Percentiles rank a stretch among this genome's conserved stretches.
phyloP scores from a whole-genome alignment of 1,284 basidiomycete species.

The Microbotryum intermedium region DNA sequence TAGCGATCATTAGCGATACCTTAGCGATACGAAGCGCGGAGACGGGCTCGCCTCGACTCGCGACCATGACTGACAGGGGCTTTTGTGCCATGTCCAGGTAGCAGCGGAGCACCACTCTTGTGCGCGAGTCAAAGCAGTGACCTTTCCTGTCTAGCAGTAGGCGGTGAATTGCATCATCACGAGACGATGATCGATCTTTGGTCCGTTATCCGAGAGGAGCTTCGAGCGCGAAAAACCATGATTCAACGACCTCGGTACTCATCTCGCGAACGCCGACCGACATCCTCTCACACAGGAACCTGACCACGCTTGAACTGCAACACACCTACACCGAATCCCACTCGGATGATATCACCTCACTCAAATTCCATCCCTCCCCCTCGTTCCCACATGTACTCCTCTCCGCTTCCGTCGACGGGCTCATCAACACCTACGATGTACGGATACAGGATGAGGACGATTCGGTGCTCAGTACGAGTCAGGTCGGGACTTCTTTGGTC shows the following conservation, averaged over 20 bases:
- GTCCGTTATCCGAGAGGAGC: conserved; percentile 30
- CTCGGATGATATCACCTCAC: conserved; percentile 46
- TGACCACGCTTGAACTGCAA: conserved; percentile 37
- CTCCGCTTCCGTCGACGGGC: conserved; percentile 44
- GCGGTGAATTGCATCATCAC: conserved; percentile 43
- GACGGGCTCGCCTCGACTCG: not conserved
- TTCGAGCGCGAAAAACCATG: too few relatives aligned
- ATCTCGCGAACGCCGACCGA: not conserved
- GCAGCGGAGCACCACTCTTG: conserved; percentile 25
- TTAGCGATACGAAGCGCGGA: not conserved
- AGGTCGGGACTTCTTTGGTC: conserved; percentile 29
- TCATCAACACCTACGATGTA: conserved; percentile 42
- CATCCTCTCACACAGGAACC: conserved; percentile 37
- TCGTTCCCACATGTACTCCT: conserved; percentile 40
- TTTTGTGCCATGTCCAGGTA: conserved; percentile 4
- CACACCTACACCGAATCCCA: conserved; percentile 45
- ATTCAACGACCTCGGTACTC: not conserved
- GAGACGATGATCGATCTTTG: conserved; percentile 45
- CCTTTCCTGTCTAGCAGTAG: conserved; percentile 38
- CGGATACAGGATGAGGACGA: conserved; percentile 45
- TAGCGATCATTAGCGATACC: too few relatives aligned
- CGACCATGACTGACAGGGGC: not conserved
- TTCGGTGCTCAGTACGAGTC: conserved; percentile 37
- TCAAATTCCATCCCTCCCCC: conserved; percentile 42
- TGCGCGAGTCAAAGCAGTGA: conserved; percentile 28